Base-by-base conservation (phyloP, 768 basidiomycete genomes). In the Chalciporus chontae region DNA sequence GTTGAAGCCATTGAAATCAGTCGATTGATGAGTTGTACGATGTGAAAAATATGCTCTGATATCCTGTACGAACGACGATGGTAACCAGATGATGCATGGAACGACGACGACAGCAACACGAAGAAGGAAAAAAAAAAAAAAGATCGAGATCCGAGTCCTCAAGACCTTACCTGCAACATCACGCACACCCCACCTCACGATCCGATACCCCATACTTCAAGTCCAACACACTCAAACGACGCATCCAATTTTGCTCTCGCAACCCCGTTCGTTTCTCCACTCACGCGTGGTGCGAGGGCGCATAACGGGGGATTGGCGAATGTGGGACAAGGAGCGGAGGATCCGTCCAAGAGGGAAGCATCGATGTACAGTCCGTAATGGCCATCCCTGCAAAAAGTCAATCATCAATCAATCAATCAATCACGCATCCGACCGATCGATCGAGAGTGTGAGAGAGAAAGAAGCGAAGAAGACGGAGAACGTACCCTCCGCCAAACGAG, bases 401-500 rank as follows among this genome's bases (percentile, higher is more conserved):
- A 11, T 15, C 19, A 3, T n/a, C 18, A 34, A n/a, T 40, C 2
- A 43, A 3, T 17, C 38, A 9, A 3, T n/a, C 18, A 34, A n/a
- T 40, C 2, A 43, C 8, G 23, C 38, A 9, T 29, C 17, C 7
- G 21, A 15, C n/a, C n/a, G n/a, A n/a, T n/a, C n/a, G n/a, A n/a
- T n/a, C n/a, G n/a, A n/a, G n/a, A n/a, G n/a, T n/a, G n/a, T n/a
- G 2, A 11, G 2, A 21, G 21, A 40, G 4, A 14, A 2, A 31
- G 1, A 4, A 4, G 13, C 4, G 13, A 5, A 18, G 8, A 17
- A 38, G 15, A 21, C 3, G 11, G 37, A 15, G n/a, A 14, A 77
- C 87, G 50, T 54, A 93, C 92, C 94, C 94, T 57, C 94, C 94
- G 11, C 94, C 94, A 61, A 95, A 91, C 1, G 90, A 91, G 52